These are phyloP conservation scores for Gracilaria domingensis DNA, from an alignment of 23 red algal genomes.

Conservation along the genomic window DNA sequence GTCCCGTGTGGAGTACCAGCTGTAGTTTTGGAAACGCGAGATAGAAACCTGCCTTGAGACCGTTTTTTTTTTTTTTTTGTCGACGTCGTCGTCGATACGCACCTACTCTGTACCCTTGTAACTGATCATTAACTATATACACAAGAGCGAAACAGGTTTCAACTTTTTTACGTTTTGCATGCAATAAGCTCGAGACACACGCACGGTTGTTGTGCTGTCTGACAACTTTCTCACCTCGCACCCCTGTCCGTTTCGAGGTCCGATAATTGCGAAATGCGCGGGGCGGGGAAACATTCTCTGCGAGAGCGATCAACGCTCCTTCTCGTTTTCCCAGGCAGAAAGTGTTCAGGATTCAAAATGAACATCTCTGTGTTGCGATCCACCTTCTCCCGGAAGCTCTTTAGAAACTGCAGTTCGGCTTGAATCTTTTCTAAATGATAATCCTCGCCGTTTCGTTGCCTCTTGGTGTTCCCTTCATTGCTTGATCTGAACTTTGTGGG, in stretches of 20 bases:
- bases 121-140: not conserved
- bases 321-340: constrained; percentile 13
- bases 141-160: no score
- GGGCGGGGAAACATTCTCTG: not conserved
- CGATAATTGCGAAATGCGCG: not conserved
- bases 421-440: constrained; percentile 9
- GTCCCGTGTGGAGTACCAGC: constrained; percentile 53
- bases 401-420: constrained; percentile 8
- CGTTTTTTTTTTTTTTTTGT: not conserved
- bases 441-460: not conserved
- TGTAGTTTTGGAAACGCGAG: constrained; percentile 39
- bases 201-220: no score
- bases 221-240: not conserved
- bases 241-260: not conserved
- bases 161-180: no score
- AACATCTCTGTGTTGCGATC: constrained; percentile 33
- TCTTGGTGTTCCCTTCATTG: not conserved
- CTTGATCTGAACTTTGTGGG: not conserved
- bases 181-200: not conserved
- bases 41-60: not conserved
- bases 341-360: constrained; percentile 33
- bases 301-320: constrained; percentile 6
- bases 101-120: not conserved
- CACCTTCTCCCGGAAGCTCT: constrained; percentile 19
- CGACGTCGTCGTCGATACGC: no score